A percentile compares a stretch with the other conserved stretches of the same genome.
phyloP scores from a whole-genome alignment of 768 basidiomycete species.

The Rubroboletus satanas region DNA sequence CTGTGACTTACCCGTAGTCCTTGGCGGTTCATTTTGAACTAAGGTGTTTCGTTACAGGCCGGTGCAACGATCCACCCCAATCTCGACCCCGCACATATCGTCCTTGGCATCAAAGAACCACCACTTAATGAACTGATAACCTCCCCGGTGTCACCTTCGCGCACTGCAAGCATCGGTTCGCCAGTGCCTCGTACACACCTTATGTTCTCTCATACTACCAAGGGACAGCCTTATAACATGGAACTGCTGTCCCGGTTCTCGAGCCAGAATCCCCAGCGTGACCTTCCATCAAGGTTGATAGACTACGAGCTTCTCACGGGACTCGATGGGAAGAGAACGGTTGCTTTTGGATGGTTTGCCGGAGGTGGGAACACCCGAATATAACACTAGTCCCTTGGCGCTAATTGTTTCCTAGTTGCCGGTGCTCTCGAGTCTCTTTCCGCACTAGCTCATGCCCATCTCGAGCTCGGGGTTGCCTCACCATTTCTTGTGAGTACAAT shows the following conservation, averaged over 20 bases:
- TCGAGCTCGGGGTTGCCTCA: constrained; percentile 74
- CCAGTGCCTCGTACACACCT: constrained; percentile 61
- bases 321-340: constrained; percentile 63
- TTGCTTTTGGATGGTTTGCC: constrained; percentile 91
- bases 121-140: constrained; percentile 60
- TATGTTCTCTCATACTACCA: constrained; percentile 92
- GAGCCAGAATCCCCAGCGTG: constrained; percentile 21
- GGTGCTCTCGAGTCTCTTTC: constrained; percentile 80
- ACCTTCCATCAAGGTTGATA: constrained; percentile 51
- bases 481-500: constrained; percentile 67
- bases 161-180: constrained; percentile 9
- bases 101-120: constrained; percentile 88
- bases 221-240: constrained; percentile 85
- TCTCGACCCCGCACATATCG: constrained; percentile 64
- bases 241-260: constrained; percentile 68
- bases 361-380: constrained; percentile 53
- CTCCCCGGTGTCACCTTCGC: constrained; percentile 34
- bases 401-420: constrained; percentile 50
- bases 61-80: constrained; percentile 63
- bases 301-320: constrained; percentile 83
- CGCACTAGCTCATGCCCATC: constrained; percentile 72
- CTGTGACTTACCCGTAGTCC: not conserved
- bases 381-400: not conserved
- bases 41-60: constrained; percentile 46
- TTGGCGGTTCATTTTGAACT: not conserved